Percentiles rank a stretch among this genome's conserved stretches.
Conservation (phyloP, 2,329 filamentous ascomycete genomes). For the Alternaria panax region DNA sequence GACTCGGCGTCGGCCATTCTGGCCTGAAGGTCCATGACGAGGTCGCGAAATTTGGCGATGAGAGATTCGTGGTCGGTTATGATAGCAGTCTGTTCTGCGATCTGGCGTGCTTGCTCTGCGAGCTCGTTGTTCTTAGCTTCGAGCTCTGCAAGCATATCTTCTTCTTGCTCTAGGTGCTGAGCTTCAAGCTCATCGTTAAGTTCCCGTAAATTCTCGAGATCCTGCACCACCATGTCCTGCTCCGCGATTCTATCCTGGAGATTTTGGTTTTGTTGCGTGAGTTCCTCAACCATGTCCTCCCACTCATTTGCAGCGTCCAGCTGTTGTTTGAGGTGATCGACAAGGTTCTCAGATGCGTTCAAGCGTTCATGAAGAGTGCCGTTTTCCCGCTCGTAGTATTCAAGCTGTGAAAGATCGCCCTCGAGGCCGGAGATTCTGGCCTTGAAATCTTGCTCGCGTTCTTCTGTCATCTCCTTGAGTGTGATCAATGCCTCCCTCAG, state of each 20-base stretch:
- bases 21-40: constrained; percentile 83
- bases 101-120: constrained; percentile 77
- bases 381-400: constrained; percentile 64
- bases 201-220: constrained; percentile 88
- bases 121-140: constrained; percentile 87
- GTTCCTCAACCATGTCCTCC: constrained; percentile 92
- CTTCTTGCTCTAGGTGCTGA: constrained; percentile 91
- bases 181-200: constrained; percentile 93
- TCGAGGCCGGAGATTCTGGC: constrained; percentile 54
- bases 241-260: constrained; percentile 85
- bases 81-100: constrained; percentile 77
- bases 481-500: constrained; percentile 84
- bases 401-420: constrained; percentile 39
- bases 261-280: constrained; percentile 85
- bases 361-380: constrained; percentile 76
- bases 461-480: constrained; percentile 84
- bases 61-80: constrained; percentile 92
- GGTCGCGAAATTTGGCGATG: constrained; percentile 83
- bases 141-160: constrained; percentile 91
- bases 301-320: constrained; percentile 86
- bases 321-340: constrained; percentile 88
- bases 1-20: constrained; percentile 92
- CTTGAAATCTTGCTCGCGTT: constrained; percentile 80
- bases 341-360: constrained; percentile 72
- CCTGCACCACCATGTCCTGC: constrained; percentile 80